Base-by-base conservation (phyloP, 805 yeast species). In the Saturnispora mendoncae region DNA sequence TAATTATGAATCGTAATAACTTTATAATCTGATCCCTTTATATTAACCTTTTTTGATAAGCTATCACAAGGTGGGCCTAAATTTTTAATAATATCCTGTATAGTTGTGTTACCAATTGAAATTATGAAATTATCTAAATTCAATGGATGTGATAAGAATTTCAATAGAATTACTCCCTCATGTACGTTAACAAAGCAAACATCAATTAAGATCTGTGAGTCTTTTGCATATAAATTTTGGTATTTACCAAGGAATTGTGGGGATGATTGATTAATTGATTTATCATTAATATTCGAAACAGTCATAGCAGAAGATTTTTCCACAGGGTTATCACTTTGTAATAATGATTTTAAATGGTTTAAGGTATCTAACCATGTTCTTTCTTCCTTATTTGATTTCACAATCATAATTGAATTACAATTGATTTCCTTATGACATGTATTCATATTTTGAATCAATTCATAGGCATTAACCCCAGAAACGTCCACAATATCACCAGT, bases 21-120 rank as follows among this genome's bases (percentile, higher is more conserved):
- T n/a, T n/a, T n/a, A n/a, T n/a, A n/a, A n/a, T n/a, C n/a, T n/a
- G n/a, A n/a, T n/a, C n/a, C n/a, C n/a, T n/a, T n/a, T n/a, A n/a
- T n/a, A n/a, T n/a, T n/a, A 28, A 60, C 61, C 53, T 65, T 74
- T 27, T 66, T 72, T 45, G 6, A 25, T 33, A 10, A 27, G 4
- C 8, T 63, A 35, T 71, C 78, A 36, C 73, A 74, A 0, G 84
- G 82, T 2, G 79, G 76, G 0, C 83, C 83, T 17, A 77, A 54
- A 0, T 58, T 50, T 15, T 61, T 55, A 6, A 76, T 47, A 0
- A 74, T 56, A 18, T 69, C 71, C 46, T 72, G 77, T 57, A 75
- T 74, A 1, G 71, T 58, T 2, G 77, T 68, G 25, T 51, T 33
- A 0, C 76, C 75, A 3, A 76, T 54, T 4, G 45, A 34, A 3